Base-by-base conservation (phyloP, 805 yeast species). In the Kazachstania taianensis region DNA sequence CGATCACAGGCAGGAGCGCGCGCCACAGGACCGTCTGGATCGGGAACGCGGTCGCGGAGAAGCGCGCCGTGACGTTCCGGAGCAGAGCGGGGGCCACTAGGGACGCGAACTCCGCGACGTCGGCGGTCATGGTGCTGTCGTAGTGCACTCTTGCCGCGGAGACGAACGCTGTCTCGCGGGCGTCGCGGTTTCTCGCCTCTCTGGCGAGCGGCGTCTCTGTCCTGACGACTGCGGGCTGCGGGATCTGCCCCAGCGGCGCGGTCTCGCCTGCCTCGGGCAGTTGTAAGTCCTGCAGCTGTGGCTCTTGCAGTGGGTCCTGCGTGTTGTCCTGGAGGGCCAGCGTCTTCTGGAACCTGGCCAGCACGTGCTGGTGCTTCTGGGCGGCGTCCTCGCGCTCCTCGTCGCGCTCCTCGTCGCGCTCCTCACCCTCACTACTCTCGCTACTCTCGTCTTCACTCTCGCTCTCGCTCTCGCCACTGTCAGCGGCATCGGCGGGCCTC, bases 141-240 rank as follows among this genome's bases (percentile, higher is more conserved):
- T 57, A 59, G 30, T 44, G 39, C 3, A 57, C 39, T 36, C 50
- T 57, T 12, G 44, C 41, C 2, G 57, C 41, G 16, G 54, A 41
- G 10, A 49, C 35, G 59, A 62, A 57, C 4, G 62, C 60, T 8
- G 52, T 46, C 4, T 48, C 39, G 61, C 47, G 45, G 68, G 55
- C 46, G 69, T 76, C 45, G 55, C 53, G 23, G 77, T 55, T 28
- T 70, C 49, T 20, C 68, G 41, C 29, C 9, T 22, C 19, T n/a
- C 18, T 26, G 3, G 28, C 9, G 18, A 15, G 18, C n/a, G 34
- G 34, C 12, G 3, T 22, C 9, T 22, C 16, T 8, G 57, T 49
- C 6, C 65, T 67, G 1, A 53, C 55, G 8, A 36, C 44, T 23
- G 63, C 75, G 0, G 94, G 94, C 55, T 85, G 95, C 1, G 97